Base-by-base conservation (phyloP, 495 filamentous ascomycete genomes). In the Lichina pygmaea region DNA sequence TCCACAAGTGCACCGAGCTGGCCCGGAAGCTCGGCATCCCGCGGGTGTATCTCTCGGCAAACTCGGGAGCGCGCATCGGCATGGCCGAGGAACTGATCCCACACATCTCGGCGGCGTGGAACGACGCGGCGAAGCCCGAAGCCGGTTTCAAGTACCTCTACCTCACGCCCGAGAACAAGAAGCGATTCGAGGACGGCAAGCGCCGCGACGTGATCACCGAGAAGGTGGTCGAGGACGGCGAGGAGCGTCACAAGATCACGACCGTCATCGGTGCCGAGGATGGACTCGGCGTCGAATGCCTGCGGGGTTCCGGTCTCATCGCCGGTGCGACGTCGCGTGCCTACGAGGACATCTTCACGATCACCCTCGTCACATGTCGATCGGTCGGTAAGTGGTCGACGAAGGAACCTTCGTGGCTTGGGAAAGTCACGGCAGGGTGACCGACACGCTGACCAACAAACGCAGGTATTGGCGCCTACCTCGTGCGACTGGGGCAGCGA, bases 121-220 rank as follows among this genome's bases (percentile, higher is more conserved):
- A 94, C 54, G 77, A 95, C 55, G 57, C 71, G 1, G 63, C 60
- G 43, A 83, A 76, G 57, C 91, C 82, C 9, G 84, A 95, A 61
- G 67, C 75, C 49, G 89, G 89, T 42, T 95, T 97, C 72, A 89
- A 89, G 60, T 97, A 97, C 60, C 75, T 97, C n/a, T 97, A 95
- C 62, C 71, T 97, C 49, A 86, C 75, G 36, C 74, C 80, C 4
- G 81, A 81, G 53, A 68, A 78, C 52, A 89, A 92, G 70, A 73
- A 80, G 59, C 76, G 77, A 48, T 89, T 95, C 56, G 78, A 86
- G 57, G 81, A 81, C 51, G 77, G 78, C 51, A 75, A 81, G 56
- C 67, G 67, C 52, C 74, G 75, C 52, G 73, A 77, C 46, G 89
- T 97, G 51, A 82, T 94, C 57, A 92, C 84, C 1, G 86, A 95